Base-by-base conservation (phyloP, 1,139 yeast species). In the Pichia sp. region DNA sequence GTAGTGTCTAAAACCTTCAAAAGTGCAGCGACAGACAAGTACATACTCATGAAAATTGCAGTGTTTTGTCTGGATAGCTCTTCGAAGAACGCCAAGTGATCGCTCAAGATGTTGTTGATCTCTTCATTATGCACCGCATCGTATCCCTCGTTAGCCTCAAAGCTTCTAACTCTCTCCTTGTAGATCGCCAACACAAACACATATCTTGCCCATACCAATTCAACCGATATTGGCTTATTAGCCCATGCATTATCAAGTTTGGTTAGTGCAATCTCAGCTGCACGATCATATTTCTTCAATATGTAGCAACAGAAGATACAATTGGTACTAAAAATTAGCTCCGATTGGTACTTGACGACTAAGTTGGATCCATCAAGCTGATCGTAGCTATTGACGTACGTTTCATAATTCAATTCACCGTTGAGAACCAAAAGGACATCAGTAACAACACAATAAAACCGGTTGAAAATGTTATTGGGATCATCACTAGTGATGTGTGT, bases 41-140 rank as follows among this genome's bases (percentile, higher is more conserved):
- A 52, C 47, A 66, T 67, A 24, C 66, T 53, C 16, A 48, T 46
- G 44, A 69, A 69, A 35, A 59, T 63, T 3, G 53, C 37, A 1
- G 70, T 69, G 40, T 63, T 59, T 1, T 58, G 48, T 5, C 52
- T 53, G 4, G 64, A 47, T 67, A 70, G 67, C 27, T 56, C 37
- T 10, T 50, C 55, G 37, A 65, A 56, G 55, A 20, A 47, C 40
- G n/a, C 47, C 37, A 10, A 55, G 40, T 19, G 40, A 38, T 3
- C 40, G 35, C 28, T 33, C 24, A 34, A 15, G 6, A 21, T n/a
- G 4, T 8, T 28, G 38, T 14, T 33, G 17, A 23, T 42, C 33
- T 31, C 22, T 22, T 20, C 15, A 25, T 30, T 9, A 5, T 21
- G 18, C 4, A 17, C 23, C 9, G 18, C 29, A 19, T 24, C 29